Evolutionary conservation across 495 filamentous ascomycete genomes (phyloP).

Genomic region (Daldinia grandis): DNA sequence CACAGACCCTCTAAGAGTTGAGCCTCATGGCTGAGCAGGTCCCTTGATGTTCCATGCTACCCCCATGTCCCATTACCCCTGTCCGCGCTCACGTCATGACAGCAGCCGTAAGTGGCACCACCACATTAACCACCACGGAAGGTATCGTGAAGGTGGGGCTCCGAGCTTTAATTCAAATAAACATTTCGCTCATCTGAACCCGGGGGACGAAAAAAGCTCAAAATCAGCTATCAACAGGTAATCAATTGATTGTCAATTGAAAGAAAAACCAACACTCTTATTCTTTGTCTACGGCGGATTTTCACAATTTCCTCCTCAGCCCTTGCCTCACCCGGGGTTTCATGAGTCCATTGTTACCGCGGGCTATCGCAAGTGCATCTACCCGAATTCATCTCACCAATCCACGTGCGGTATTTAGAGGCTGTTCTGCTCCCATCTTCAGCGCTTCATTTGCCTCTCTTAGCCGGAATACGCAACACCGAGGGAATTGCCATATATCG

Average conservation of each 20-base stretch:
- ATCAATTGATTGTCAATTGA: not conserved
- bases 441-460: not conserved
- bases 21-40: slow-evolving; percentile 22
- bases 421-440: slow-evolving; percentile 13
- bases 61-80: not conserved
- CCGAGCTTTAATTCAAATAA: slow-evolving; percentile 13
- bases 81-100: slow-evolving; percentile 31
- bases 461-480: not conserved
- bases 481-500: slow-evolving; percentile 10
- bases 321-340: slow-evolving; percentile 5
- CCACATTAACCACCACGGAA: slow-evolving; percentile 15
- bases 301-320: not conserved
- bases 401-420: slow-evolving; percentile 41
- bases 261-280: too few species aligned
- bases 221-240: not conserved
- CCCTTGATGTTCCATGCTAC: slow-evolving; percentile 4
- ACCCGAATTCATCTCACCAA: slow-evolving; percentile 15
- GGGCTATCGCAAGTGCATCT: slow-evolving; percentile 27
- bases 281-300: not conserved
- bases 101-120: slow-evolving; percentile 27
- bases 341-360: slow-evolving; percentile 31
- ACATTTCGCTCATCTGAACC: not conserved
- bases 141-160: slow-evolving; percentile 37
- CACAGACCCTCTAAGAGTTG: not conserved
- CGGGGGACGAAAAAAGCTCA: not conserved